Percentiles rank a stretch among this genome's conserved stretches.
These are phyloP conservation scores for Cyanidioschyzon merolae DNA, from an alignment of 23 red algal genomes.

Conservation along the genomic window DNA sequence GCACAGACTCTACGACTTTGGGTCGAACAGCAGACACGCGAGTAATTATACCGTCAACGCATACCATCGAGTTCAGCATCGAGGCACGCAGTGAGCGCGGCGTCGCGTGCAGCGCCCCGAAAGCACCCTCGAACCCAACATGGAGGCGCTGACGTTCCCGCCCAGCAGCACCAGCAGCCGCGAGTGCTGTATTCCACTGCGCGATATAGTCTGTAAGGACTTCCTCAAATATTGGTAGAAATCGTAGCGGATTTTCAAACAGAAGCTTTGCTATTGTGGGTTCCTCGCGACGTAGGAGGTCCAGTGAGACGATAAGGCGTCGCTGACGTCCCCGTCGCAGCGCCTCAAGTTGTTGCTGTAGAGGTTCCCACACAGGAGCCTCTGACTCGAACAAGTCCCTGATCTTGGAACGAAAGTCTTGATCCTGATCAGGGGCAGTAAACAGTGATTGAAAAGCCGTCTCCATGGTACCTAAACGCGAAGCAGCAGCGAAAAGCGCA, in stretches of 20 bases:
- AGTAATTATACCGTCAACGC: conserved; percentile 93
- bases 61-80: conserved; percentile 60
- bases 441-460: not conserved
- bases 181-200: not conserved
- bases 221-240: not conserved
- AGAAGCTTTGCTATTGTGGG: not conserved
- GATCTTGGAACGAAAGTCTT: not conserved
- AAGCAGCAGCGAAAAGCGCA: too few species aligned
- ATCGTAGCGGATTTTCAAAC: not conserved
- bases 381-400: not conserved
- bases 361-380: not conserved
- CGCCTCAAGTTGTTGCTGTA: conserved; percentile 4
- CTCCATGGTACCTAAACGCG: not conserved
- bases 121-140: conserved; percentile 70
- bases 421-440: not conserved
- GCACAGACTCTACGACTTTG: conserved; percentile 64
- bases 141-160: conserved; percentile 20
- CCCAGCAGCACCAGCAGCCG: not conserved
- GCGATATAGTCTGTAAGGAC: not conserved
- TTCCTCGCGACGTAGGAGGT: not conserved
- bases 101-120: conserved; percentile 56
- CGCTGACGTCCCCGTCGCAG: not conserved
- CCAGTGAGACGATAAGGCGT: not conserved
- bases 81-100: conserved; percentile 69
- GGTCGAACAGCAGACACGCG: conserved; percentile 66